phyloP scores from a whole-genome alignment of 1,284 basidiomycete genomes.

The Sutorius eximius region DNA sequence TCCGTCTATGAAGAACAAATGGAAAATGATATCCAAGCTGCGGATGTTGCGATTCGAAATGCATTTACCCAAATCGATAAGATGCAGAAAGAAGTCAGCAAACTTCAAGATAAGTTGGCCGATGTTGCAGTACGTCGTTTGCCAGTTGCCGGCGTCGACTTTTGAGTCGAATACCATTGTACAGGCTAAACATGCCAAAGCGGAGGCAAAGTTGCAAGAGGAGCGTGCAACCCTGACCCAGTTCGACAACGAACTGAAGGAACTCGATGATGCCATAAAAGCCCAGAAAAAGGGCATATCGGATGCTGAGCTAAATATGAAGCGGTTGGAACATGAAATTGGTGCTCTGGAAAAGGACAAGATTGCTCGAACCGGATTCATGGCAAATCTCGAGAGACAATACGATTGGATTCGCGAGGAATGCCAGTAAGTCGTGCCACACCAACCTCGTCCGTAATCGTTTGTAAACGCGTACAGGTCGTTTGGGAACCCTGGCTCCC shows the following conservation, averaged over 20 bases:
- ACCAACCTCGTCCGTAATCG: not conserved
- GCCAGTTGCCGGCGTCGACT: not conserved
- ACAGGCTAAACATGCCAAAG: conserved; percentile 60
- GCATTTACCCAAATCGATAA: conserved; percentile 59
- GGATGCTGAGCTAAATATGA: conserved; percentile 71
- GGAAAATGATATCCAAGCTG: conserved; percentile 71
- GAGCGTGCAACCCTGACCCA: conserved; percentile 85
- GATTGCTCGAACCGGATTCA: conserved; percentile 42
- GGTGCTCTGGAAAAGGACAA: conserved; percentile 55
- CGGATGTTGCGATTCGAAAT: conserved; percentile 60
- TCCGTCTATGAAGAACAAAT: conserved; percentile 66
- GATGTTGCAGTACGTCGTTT: conserved; percentile 49
- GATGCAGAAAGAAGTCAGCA: conserved; percentile 65
- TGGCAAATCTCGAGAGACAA: conserved; percentile 74
- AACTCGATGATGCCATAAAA: conserved; percentile 80
- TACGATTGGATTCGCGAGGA: conserved; percentile 91
- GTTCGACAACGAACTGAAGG: conserved; percentile 86
- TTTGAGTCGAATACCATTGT: not conserved
- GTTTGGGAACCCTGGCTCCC: conserved; percentile 82
- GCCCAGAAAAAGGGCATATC: conserved; percentile 75
- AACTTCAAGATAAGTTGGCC: conserved; percentile 54
- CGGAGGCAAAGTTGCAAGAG: conserved; percentile 73
- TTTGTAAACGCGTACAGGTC: conserved; percentile 40
- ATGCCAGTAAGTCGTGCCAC: conserved; percentile 53
- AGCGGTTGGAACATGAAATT: conserved; percentile 56